Conservation (phyloP, 768 basidiomycete species). For the Mycena indigotica region DNA sequence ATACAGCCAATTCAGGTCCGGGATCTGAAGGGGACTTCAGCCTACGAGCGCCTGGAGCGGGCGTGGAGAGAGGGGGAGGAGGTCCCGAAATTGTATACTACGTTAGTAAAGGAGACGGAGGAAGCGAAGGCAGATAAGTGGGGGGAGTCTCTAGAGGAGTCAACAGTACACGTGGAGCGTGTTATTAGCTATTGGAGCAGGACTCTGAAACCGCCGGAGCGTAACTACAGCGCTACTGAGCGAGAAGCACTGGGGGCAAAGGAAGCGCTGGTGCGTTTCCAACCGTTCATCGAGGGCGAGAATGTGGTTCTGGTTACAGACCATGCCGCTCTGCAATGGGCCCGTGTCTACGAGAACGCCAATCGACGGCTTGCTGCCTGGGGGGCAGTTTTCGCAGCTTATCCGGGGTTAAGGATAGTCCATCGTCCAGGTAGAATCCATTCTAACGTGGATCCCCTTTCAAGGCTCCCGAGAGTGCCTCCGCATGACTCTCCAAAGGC, state of each 20-base stretch:
- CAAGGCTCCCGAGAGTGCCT: background rate
- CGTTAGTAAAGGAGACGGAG: background rate
- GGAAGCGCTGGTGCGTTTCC: too few species aligned
- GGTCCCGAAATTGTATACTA: conserved; percentile 20
- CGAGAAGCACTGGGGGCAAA: too few species aligned
- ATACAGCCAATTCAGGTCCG: conserved; percentile 10
- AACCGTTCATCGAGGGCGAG: conserved; percentile 26
- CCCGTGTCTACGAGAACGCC: conserved; percentile 10
- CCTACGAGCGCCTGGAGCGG: conserved; percentile 2
- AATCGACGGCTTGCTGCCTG: conserved; percentile 25
- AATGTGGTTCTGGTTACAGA: background rate
- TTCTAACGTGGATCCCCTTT: too few species aligned
- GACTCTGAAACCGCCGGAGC: conserved; percentile 5
- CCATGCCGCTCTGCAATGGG: conserved; percentile 19
- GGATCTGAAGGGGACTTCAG: conserved; percentile 14
- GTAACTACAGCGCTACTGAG: too few species aligned
- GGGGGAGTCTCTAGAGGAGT: conserved; percentile 11
- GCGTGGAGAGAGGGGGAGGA: conserved; percentile 7
- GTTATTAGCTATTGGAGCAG: conserved; percentile 30
- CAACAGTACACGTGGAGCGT: conserved; percentile 24
- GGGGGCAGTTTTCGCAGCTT: conserved; percentile 31
- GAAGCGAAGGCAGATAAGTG: conserved; percentile 2
- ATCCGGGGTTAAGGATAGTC: conserved; percentile 27
- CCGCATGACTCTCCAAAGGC: background rate
- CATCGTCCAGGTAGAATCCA: conserved; percentile 32